Percentiles rank a stretch among this genome's conserved stretches.
Evolutionary conservation across 345 rosid species (phyloP).

Genomic region (Melaleuca quinquenervia): DNA sequence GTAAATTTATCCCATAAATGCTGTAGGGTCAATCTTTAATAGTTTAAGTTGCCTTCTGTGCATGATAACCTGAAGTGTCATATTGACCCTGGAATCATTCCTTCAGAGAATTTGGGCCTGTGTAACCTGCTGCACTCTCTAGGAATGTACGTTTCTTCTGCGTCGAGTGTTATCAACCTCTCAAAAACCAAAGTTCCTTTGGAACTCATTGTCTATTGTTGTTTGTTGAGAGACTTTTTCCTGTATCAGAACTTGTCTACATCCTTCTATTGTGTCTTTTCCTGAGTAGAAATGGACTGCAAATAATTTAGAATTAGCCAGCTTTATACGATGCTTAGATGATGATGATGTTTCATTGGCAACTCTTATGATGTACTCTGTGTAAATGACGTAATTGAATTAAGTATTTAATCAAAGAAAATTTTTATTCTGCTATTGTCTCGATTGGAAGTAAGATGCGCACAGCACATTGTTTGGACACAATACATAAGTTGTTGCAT

Average conservation of each 20-base stretch:
- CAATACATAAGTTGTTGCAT: background rate
- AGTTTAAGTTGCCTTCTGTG: background rate
- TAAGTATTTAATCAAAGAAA: background rate
- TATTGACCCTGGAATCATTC: background rate
- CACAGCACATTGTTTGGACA: background rate
- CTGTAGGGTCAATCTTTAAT: background rate
- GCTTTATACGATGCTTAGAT: background rate
- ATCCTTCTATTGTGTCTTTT: background rate
- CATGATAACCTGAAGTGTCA: background rate
- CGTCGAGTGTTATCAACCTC: background rate
- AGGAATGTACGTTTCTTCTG: background rate
- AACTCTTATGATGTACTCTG: background rate
- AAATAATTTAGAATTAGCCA: background rate
- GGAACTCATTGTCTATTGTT: background rate
- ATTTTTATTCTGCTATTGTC: background rate
- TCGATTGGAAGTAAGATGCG: background rate
- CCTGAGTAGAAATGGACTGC: background rate
- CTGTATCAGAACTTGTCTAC: background rate
- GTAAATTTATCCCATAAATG: background rate
- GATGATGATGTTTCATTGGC: background rate
- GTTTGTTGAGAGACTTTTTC: background rate
- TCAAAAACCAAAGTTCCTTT: background rate
- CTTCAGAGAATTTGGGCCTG: background rate
- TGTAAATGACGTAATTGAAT: background rate
- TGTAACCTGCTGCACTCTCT: background rate